Evolutionary conservation across 805 yeast genomes (phyloP).

Genomic region (Kuraishia ogatae): DNA sequence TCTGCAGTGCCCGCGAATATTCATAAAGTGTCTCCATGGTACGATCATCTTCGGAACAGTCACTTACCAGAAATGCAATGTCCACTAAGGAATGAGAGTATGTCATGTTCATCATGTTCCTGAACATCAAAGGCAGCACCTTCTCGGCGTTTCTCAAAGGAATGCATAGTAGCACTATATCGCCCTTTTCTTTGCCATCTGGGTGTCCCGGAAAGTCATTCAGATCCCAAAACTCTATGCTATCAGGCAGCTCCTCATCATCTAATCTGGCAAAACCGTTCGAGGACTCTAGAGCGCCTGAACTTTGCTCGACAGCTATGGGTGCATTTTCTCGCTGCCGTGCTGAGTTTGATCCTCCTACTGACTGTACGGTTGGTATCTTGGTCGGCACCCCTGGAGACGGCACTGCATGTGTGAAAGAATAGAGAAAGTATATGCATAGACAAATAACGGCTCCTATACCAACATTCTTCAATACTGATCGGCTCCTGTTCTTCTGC

Average conservation of each 20-base stretch:
- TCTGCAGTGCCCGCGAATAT: constrained; percentile 59
- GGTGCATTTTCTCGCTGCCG: background rate
- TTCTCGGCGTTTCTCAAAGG: constrained; percentile 76
- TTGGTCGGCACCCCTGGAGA: background rate
- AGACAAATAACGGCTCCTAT: background rate
- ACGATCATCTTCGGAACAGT: constrained; percentile 59
- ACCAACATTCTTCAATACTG: background rate
- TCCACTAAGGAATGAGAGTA: constrained; percentile 77
- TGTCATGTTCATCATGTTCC: constrained; percentile 77
- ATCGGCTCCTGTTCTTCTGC: background rate
- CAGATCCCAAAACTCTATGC: constrained; percentile 55
- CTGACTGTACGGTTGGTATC: background rate
- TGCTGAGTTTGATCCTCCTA: background rate
- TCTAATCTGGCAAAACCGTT: background rate
- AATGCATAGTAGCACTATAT: constrained; percentile 58
- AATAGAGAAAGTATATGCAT: background rate
- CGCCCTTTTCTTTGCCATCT: constrained; percentile 42
- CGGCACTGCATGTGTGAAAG: background rate
- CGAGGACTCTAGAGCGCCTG: background rate
- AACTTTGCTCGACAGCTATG: background rate
- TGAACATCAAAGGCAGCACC: constrained; percentile 75
- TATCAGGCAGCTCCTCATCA: constrained; percentile 4
- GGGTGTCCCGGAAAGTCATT: constrained; percentile 44
- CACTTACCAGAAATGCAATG: constrained; percentile 72
- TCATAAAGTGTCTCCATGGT: constrained; percentile 61